phyloP scores from a whole-genome alignment of 495 filamentous ascomycete genomes.

The Penicillium herquei region DNA sequence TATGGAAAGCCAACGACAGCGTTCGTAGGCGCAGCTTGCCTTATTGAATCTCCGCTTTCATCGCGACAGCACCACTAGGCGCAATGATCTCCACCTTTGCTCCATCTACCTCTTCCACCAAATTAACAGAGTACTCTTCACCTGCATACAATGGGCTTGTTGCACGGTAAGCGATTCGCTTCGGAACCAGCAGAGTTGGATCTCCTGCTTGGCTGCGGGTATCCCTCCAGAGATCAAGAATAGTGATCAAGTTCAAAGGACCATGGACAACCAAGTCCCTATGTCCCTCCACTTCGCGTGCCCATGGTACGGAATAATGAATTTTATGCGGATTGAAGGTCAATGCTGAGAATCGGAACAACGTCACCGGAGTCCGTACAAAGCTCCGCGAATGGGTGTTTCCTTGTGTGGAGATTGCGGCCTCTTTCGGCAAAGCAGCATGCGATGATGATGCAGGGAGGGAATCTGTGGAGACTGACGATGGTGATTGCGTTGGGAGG shows the following conservation, averaged over 20 bases:
- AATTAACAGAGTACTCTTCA: slow-evolving; percentile 47
- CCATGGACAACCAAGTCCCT: slow-evolving; percentile 61
- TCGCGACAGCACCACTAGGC: slow-evolving; percentile 38
- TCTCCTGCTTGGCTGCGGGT: slow-evolving; percentile 9
- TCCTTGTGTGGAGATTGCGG: slow-evolving; percentile 23
- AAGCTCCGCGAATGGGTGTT: slow-evolving; percentile 43
- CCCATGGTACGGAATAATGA: slow-evolving; percentile 63
- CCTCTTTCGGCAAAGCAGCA: slow-evolving; percentile 21
- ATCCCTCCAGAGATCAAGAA: slow-evolving; percentile 65
- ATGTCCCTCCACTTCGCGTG: slow-evolving; percentile 57
- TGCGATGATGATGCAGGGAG: slow-evolving; percentile 6
- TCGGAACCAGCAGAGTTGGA: slow-evolving; percentile 31
- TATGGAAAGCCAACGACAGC: too few species aligned
- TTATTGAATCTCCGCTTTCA: slow-evolving; percentile 45
- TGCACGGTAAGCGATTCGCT: slow-evolving; percentile 57
- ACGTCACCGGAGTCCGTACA: slow-evolving; percentile 52
- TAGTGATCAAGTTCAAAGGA: slow-evolving; percentile 61
- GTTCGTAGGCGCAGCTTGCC: too few species aligned
- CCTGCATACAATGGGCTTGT: slow-evolving; percentile 60
- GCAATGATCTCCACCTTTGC: slow-evolving; percentile 41
- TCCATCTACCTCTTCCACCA: slow-evolving; percentile 33
- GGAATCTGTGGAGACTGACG: slow-evolving; percentile 10
- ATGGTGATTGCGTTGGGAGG: slow-evolving; percentile 27
- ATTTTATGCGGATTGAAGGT: slow-evolving; percentile 75
- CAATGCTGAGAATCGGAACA: slow-evolving; percentile 71